These are phyloP conservation scores for Phytophthora citricola DNA, from an alignment of 352 stramenopile genomes.

Conservation along the genomic window DNA sequence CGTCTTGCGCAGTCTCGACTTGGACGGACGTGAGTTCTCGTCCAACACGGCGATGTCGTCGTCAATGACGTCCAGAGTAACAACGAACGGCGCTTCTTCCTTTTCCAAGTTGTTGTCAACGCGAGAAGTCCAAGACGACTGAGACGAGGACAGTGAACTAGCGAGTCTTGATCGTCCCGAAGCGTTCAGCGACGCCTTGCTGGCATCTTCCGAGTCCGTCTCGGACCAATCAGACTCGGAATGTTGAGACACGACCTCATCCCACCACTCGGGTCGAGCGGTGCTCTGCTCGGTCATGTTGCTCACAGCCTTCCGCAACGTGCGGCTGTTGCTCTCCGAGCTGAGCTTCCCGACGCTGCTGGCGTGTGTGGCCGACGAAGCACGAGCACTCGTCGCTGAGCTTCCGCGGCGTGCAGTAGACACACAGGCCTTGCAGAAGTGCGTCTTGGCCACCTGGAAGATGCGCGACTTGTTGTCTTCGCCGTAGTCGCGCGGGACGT, in stretches of 20 bases:
- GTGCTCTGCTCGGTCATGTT: conserved; percentile 11
- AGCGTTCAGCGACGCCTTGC: conserved; percentile 42
- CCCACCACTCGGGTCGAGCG: conserved; percentile 31
- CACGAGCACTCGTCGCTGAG: conserved; percentile 6
- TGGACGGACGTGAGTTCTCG: conserved; percentile 30
- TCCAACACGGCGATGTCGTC: conserved; percentile 47
- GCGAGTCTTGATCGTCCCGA: conserved; percentile 36
- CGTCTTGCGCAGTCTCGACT: conserved; percentile 31
- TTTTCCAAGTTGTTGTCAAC: conserved; percentile 40
- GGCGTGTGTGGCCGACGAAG: conserved; percentile 13
- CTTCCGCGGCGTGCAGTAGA: conserved; percentile 44
- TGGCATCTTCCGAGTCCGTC: conserved; percentile 46
- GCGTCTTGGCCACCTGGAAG: conserved; percentile 63
- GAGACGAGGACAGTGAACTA: conserved; percentile 42
- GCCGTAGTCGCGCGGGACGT: conserved; percentile 38
- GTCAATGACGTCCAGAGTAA: conserved; percentile 53
- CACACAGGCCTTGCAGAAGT: conserved; percentile 68
- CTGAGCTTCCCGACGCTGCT: conserved; percentile 8
- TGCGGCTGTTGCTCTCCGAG: conserved; percentile 9
- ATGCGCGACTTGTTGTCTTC: conserved; percentile 38
- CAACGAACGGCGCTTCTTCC: conserved; percentile 50
- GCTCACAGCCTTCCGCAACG: conserved; percentile 21
- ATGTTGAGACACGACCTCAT: conserved; percentile 29
- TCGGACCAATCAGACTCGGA: conserved; percentile 53
- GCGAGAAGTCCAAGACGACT: conserved; percentile 35